Evolutionary conservation across 1,284 basidiomycete genomes (phyloP), one percentile per base, ranked within the genome.

Genomic region (Coniophora puteana): DNA sequence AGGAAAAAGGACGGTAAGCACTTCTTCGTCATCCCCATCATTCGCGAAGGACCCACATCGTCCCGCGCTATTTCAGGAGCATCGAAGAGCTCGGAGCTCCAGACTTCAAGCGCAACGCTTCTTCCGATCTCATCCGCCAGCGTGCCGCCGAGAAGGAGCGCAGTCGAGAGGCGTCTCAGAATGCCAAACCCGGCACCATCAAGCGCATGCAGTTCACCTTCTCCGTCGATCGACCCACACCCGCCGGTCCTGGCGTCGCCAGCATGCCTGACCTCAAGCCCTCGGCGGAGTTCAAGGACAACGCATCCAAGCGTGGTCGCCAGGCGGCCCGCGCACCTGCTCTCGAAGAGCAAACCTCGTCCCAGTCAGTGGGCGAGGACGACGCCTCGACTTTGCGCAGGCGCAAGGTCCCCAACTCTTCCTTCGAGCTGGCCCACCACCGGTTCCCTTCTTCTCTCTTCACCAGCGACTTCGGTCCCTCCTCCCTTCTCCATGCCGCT

Each of bases 141-240:
- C 83, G 85, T 34, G 87, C 87, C 0, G 78, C 68, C 26, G 86
- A 89, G 61, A 81, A 83, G 61, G 86, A 89, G 61, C 83, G 83
- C 59, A 78, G 72, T 53, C 82, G 86, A 41, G 80, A 83, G 59
- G 80, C 81, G n/a, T 74, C 69, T 51, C 71, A 73, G 52, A 74
- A 79, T 48, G 70, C 74, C 24, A 66, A 68, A 46, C 78, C 79
- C 8, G 83, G 82, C 20, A 81, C 74, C 35, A 83, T 89, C 62
- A 83, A 85, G 51, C 78, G 85, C 35, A 89, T 89, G 83, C 85
- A 89, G 51, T 89, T 89, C 64, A 89, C 86, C 2, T 89, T 90
- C 59, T 80, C 80, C 52, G 71, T 89, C 51, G 86, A 89, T 61
- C 78, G 81, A 46, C 80, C 81, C 29, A 55, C 67, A 17, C 68